Percentiles rank a stretch among this genome's conserved stretches.
These are phyloP conservation scores for Penicillium sp. DNA, from an alignment of 2,329 filamentous ascomycete genomes.

Conservation along the genomic window DNA sequence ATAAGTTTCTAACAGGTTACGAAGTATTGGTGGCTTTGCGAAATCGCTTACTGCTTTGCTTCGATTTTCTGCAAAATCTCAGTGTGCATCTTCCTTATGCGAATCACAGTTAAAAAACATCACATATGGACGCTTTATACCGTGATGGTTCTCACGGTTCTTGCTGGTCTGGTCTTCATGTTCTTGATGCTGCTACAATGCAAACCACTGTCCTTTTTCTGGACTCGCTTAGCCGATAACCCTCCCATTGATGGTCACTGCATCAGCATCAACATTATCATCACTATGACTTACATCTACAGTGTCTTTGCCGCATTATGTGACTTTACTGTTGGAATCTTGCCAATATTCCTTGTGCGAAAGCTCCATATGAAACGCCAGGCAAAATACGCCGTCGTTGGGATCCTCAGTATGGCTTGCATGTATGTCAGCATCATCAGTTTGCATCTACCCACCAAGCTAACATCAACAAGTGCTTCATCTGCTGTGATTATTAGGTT, in stretches of 20 bases:
- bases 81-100: constrained; percentile 57
- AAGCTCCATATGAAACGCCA: constrained; percentile 59
- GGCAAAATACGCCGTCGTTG: constrained; percentile 57
- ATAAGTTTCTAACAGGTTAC: neutral
- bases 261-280: constrained; percentile 42
- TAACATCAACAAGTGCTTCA: constrained; percentile 39
- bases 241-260: constrained; percentile 45
- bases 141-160: constrained; percentile 49
- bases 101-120: constrained; percentile 51
- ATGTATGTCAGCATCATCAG: constrained; percentile 35
- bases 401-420: constrained; percentile 61
- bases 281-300: constrained; percentile 41
- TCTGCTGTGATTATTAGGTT: constrained; percentile 52
- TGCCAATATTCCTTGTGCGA: constrained; percentile 60
- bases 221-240: constrained; percentile 40
- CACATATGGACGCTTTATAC: constrained; percentile 54
- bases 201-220: constrained; percentile 55
- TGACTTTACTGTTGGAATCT: constrained; percentile 58
- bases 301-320: constrained; percentile 41
- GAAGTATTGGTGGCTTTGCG: constrained; percentile 56
- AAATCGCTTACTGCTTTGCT: constrained; percentile 55
- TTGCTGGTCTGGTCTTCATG: constrained; percentile 53
- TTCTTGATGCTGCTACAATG: constrained; percentile 61
- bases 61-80: constrained; percentile 56
- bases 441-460: constrained; percentile 11